Conservation (phyloP, 2,329 filamentous ascomycete species). For the Claviceps sp. region DNA sequence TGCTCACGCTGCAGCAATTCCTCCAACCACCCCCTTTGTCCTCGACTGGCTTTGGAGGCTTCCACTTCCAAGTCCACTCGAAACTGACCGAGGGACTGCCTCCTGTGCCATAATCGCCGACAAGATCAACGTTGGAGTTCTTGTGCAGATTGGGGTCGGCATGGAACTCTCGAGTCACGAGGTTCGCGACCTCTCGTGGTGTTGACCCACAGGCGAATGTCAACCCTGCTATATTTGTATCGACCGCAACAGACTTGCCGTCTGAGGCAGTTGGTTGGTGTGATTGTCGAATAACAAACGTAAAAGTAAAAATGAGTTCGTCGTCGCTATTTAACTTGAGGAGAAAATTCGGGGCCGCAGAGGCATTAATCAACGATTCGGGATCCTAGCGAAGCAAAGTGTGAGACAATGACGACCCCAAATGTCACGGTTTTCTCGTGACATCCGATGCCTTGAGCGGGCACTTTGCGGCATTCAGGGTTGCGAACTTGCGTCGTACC, state of each 20-base stretch:
- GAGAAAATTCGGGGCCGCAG: slow-evolving; percentile 56
- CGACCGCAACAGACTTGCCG: slow-evolving; percentile 33
- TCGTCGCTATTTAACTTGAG: slow-evolving; percentile 82
- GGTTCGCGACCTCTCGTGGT: slow-evolving; percentile 74
- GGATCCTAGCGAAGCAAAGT: slow-evolving; percentile 49
- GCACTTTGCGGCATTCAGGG: slow-evolving; percentile 8
- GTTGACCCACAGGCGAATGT: slow-evolving; percentile 88
- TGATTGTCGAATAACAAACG: slow-evolving; percentile 60
- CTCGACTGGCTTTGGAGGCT: slow-evolving; percentile 67
- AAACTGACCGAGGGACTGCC: slow-evolving; percentile 79
- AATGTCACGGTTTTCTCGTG: background rate
- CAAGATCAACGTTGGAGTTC: slow-evolving; percentile 85
- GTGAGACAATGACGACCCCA: slow-evolving; percentile 2
- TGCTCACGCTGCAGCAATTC: slow-evolving; percentile 71
- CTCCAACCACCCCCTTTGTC: slow-evolving; percentile 87
- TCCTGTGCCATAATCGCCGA: slow-evolving; percentile 80
- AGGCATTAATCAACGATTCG: slow-evolving; percentile 38
- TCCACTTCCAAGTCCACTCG: slow-evolving; percentile 96
- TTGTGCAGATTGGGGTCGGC: slow-evolving; percentile 96
- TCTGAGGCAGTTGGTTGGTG: slow-evolving; percentile 33
- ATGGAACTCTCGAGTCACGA: slow-evolving; percentile 91
- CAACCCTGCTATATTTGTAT: slow-evolving; percentile 74
- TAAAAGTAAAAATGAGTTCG: slow-evolving; percentile 86
- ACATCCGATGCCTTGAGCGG: background rate
- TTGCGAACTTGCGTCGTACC: slow-evolving; percentile 34